These are phyloP conservation scores for Jacaranda mimosifolia DNA, from an alignment of 257 asterid genomes.

Conservation along the genomic window DNA sequence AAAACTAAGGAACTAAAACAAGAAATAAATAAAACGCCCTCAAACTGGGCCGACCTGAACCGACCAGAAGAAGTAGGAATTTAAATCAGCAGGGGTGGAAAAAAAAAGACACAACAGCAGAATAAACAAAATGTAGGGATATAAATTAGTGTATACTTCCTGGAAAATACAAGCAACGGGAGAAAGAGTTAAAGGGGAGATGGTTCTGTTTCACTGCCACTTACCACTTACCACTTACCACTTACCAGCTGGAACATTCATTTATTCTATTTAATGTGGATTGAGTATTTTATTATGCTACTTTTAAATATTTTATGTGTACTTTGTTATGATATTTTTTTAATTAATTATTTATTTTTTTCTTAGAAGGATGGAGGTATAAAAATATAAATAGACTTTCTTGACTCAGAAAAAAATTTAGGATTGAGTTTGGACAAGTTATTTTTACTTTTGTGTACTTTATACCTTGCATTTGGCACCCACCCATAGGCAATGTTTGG, in stretches of 20 bases:
- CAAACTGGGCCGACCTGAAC: conserved; percentile 22
- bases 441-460: too few relatives aligned
- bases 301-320: not conserved
- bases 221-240: too few relatives aligned
- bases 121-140: conserved; percentile 13
- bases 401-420: too few relatives aligned
- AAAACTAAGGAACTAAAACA: conserved; percentile 22
- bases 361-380: too few relatives aligned
- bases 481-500: too few relatives aligned
- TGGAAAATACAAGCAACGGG: conserved; percentile 30
- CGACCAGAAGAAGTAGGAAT: conserved; percentile 16
- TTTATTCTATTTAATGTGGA: not conserved
- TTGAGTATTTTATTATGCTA: not conserved
- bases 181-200: conserved; percentile 25
- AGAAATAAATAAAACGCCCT: not conserved
- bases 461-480: too few relatives aligned
- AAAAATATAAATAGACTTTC: too few relatives aligned
- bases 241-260: conserved; percentile 12
- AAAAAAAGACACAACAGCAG: too few relatives aligned
- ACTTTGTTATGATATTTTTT: not conserved
- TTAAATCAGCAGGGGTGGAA: conserved; percentile 24
- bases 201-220: conserved; percentile 30
- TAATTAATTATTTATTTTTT: not conserved
- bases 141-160: conserved; percentile 22
- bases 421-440: too few relatives aligned